Evolutionary conservation across 208 protist genomes (phyloP).

Genomic region (Borovskyia barvae): DNA sequence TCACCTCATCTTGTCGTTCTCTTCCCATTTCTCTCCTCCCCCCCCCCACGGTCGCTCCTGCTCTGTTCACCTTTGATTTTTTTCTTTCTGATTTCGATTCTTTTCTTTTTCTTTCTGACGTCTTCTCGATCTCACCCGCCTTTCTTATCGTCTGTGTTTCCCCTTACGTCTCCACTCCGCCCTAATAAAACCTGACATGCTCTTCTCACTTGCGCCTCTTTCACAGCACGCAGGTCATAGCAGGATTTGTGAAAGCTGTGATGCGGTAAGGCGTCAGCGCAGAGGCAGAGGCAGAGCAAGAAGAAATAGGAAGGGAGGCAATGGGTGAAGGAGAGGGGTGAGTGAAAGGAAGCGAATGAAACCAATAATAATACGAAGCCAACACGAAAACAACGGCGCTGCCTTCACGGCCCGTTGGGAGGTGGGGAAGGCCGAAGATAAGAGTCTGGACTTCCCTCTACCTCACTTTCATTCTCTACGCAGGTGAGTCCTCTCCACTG

Average conservation of each 20-base stretch:
- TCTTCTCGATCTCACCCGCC: neutral
- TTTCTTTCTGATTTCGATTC: slow-evolving; percentile 17
- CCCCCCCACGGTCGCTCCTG: neutral
- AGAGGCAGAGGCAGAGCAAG: too few species aligned
- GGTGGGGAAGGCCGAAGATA: too few species aligned
- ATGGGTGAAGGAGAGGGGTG: too few species aligned
- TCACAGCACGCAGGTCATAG: neutral
- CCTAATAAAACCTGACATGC: neutral
- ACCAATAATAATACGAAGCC: too few species aligned
- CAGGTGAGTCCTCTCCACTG: too few species aligned
- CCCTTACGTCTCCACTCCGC: neutral
- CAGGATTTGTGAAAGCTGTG: neutral
- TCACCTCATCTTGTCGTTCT: slow-evolving; percentile 6
- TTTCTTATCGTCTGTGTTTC: neutral
- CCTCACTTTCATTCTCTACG: neutral
- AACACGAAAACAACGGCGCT: too few species aligned
- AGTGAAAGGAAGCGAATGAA: too few species aligned
- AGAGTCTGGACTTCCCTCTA: too few species aligned
- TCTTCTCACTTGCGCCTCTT: neutral
- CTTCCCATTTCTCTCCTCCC: neutral
- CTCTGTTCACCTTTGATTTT: slow-evolving; percentile 10
- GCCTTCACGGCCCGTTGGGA: too few species aligned
- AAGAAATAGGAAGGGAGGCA: neutral
- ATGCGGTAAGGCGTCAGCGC: too few species aligned
- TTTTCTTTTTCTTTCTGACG: slow-evolving; percentile 4